These are phyloP conservation scores for Rosa lucieae DNA, from an alignment of 306 rosid genomes.

Conservation along the genomic window DNA sequence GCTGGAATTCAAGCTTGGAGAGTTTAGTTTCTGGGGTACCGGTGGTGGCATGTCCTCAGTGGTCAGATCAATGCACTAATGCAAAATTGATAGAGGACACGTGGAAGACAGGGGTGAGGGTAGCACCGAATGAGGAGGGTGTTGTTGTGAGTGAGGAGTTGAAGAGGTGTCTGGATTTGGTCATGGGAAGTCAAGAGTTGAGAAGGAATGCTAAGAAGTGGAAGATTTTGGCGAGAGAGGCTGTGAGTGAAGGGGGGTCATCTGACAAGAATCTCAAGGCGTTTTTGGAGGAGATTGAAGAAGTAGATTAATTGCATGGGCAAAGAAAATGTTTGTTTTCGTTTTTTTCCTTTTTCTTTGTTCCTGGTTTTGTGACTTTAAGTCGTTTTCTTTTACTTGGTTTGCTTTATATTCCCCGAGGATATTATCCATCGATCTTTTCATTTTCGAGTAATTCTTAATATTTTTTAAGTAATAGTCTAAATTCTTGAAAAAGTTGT, in stretches of 20 bases:
- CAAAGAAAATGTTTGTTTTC: not conserved
- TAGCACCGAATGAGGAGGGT: slow-evolving; percentile 13
- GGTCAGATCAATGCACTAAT: slow-evolving; percentile 31
- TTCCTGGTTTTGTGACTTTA: not conserved
- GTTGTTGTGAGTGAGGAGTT: slow-evolving; percentile 28
- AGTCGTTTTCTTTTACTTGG: not conserved
- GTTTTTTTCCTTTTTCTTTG: too few relatives aligned
- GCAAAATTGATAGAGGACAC: slow-evolving; percentile 36
- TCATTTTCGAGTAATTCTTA: too few relatives aligned
- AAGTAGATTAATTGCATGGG: not conserved
- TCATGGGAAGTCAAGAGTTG: slow-evolving; percentile 22
- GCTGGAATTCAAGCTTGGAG: slow-evolving; percentile 41
- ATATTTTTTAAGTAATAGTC: too few relatives aligned
- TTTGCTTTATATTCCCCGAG: too few relatives aligned
- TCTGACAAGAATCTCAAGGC: slow-evolving; percentile 25
- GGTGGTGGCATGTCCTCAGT: slow-evolving; percentile 30
- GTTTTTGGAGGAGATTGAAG: slow-evolving; percentile 27
- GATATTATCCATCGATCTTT: too few relatives aligned
- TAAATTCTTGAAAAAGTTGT: too few relatives aligned
- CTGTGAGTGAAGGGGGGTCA: slow-evolving; percentile 34
- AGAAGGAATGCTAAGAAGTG: slow-evolving; percentile 28
- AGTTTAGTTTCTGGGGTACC: slow-evolving; percentile 35
- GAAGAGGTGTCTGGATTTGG: slow-evolving; percentile 32
- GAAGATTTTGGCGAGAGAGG: slow-evolving; percentile 33
- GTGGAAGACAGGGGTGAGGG: slow-evolving; percentile 36